Percentiles rank a stretch among this genome's conserved stretches.
phyloP scores from a whole-genome alignment of 371 early-diverging fungal genomes.

The Mortierella sp. region DNA sequence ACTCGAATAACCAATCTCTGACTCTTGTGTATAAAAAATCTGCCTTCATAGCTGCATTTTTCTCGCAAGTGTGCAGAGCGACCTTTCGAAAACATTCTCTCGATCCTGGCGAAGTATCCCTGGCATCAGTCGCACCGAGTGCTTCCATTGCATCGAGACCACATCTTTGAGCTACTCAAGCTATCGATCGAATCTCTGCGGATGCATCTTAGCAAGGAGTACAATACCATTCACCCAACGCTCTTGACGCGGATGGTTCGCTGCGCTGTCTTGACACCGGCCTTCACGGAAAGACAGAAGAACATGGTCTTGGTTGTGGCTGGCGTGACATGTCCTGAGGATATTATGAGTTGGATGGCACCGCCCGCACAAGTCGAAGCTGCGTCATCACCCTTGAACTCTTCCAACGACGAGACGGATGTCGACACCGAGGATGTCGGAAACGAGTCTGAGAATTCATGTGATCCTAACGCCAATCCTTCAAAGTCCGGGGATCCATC shows the following conservation, averaged over 20 bases:
- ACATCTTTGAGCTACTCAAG: constrained; percentile 83
- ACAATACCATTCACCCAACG: constrained; percentile 72
- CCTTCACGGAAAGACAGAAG: constrained; percentile 84
- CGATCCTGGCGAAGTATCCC: constrained; percentile 79
- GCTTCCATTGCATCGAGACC: constrained; percentile 78
- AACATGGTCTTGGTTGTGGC: constrained; percentile 70
- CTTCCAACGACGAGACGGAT: background rate
- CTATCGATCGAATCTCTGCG: constrained; percentile 73
- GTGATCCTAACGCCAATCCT: background rate
- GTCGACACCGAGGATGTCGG: background rate
- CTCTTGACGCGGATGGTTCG: constrained; percentile 72
- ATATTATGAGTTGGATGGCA: constrained; percentile 49
- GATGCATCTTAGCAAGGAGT: constrained; percentile 71
- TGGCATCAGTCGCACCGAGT: constrained; percentile 79
- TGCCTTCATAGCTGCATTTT: constrained; percentile 68
- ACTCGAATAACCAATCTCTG: background rate
- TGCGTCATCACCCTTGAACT: background rate
- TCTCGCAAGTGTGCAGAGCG: constrained; percentile 84
- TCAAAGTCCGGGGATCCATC: background rate
- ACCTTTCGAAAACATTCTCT: constrained; percentile 86
- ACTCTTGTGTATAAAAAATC: background rate
- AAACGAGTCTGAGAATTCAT: background rate
- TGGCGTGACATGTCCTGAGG: constrained; percentile 53
- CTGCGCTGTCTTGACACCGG: constrained; percentile 76
- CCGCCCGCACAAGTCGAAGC: constrained; percentile 22